Percentiles rank a stretch among this genome's conserved stretches.
Conservation (phyloP, 108 stramenopile genomes). For the Bacterosira constricta region DNA sequence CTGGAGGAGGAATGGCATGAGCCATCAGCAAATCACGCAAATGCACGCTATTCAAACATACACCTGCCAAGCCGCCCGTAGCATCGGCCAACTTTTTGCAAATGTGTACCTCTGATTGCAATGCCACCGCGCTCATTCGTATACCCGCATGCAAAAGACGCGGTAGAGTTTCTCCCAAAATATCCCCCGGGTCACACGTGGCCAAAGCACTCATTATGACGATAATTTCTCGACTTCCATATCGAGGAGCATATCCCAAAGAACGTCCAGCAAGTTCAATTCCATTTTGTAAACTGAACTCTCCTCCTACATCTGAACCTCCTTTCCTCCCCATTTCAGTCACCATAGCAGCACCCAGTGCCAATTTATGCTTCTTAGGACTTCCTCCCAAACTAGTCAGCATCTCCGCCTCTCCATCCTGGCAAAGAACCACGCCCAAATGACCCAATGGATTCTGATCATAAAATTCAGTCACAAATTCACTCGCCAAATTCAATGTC, state of each 20-base stretch:
- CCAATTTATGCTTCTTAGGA: conserved; percentile 69
- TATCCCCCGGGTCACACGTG: conserved; percentile 83
- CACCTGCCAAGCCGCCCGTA: conserved; percentile 76
- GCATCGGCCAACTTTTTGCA: conserved; percentile 79
- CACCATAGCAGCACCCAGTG: conserved; percentile 57
- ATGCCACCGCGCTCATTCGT: conserved; percentile 66
- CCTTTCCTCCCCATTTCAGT: conserved; percentile 47
- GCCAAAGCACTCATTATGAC: conserved; percentile 71
- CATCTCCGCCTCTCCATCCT: conserved; percentile 85
- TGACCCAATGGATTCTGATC: conserved; percentile 89
- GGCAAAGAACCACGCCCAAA: conserved; percentile 69
- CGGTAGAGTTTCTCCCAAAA: conserved; percentile 74
- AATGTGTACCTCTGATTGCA: conserved; percentile 84
- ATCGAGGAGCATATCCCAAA: conserved; percentile 80
- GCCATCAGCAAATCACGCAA: conserved; percentile 68
- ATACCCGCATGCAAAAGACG: conserved; percentile 65
- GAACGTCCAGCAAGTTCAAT: conserved; percentile 88
- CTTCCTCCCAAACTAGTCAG: conserved; percentile 68
- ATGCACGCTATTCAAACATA: conserved; percentile 76
- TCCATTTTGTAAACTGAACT: conserved; percentile 86
- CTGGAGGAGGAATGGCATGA: conserved; percentile 78
- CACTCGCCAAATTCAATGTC: conserved; percentile 49
- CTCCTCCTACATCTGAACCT: conserved; percentile 62
- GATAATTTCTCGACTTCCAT: conserved; percentile 84
- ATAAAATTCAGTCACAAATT: conserved; percentile 79